These are phyloP conservation scores for Macrophomina pseudophaseolina DNA, from an alignment of 2,329 filamentous ascomycete genomes.

Conservation along the genomic window DNA sequence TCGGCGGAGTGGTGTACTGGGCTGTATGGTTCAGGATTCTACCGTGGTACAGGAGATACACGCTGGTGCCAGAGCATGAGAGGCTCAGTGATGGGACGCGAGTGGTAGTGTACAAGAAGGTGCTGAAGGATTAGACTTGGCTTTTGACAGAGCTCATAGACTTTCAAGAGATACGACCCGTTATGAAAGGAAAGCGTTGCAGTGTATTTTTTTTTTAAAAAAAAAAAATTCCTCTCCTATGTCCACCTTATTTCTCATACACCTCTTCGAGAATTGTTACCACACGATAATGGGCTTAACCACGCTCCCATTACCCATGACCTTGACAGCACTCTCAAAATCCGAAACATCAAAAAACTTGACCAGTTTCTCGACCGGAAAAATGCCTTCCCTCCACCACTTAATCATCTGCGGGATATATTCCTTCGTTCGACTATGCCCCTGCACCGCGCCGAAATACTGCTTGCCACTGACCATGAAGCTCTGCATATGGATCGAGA, in stretches of 20 bases:
- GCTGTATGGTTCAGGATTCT: slow-evolving; percentile 67
- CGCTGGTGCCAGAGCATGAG: slow-evolving; percentile 65
- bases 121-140: slow-evolving; percentile 16
- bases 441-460: slow-evolving; percentile 55
- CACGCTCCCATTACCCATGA: slow-evolving; percentile 15
- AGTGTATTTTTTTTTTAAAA: too few species aligned
- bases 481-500: slow-evolving; percentile 50
- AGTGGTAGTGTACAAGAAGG: slow-evolving; percentile 54
- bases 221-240: background rate
- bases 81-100: slow-evolving; percentile 69
- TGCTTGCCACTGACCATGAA: slow-evolving; percentile 57
- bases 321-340: slow-evolving; percentile 11
- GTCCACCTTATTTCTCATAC: background rate
- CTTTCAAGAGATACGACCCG: background rate
- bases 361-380: slow-evolving; percentile 24
- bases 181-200: too few species aligned
- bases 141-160: background rate
- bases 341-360: slow-evolving; percentile 21
- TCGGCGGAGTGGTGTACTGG: slow-evolving; percentile 70
- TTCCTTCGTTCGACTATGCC: slow-evolving; percentile 44
- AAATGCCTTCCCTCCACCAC: slow-evolving; percentile 20
- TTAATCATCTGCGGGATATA: slow-evolving; percentile 19
- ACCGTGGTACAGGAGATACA: slow-evolving; percentile 64
- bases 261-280: background rate
- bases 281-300: slow-evolving; percentile 26